Evolutionary conservation across 345 rosid genomes (phyloP).

Genomic region (Cardamine resedifolia): DNA sequence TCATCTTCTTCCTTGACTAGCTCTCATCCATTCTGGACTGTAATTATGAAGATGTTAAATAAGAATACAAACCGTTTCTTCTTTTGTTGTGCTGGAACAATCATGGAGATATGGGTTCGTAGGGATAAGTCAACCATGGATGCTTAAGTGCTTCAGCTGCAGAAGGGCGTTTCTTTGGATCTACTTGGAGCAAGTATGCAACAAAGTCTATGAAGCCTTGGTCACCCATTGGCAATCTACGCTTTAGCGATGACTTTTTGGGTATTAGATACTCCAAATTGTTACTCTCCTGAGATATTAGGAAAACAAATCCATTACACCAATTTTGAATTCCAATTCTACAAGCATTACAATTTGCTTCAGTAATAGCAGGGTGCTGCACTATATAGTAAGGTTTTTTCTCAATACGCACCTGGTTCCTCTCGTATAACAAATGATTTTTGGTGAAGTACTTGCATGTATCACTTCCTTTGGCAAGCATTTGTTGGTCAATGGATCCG

Average conservation of each 20-base stretch:
- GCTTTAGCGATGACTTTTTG: slow-evolving; percentile 84
- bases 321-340: neutral
- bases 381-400: neutral
- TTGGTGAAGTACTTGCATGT: slow-evolving; percentile 88
- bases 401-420: slow-evolving; percentile 67
- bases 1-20: slow-evolving; percentile 25
- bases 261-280: slow-evolving; percentile 88
- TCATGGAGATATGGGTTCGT: slow-evolving; percentile 92
- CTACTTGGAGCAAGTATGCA: slow-evolving; percentile 76
- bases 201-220: slow-evolving; percentile 94
- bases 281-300: slow-evolving; percentile 65
- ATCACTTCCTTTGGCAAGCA: slow-evolving; percentile 91
- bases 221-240: slow-evolving; percentile 95
- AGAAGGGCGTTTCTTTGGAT: slow-evolving; percentile 92
- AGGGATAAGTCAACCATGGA: slow-evolving; percentile 87
- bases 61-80: slow-evolving; percentile 7
- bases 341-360: neutral
- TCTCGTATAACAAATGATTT: slow-evolving; percentile 89
- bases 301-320: slow-evolving; percentile 5
- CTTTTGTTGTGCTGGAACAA: neutral
- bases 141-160: slow-evolving; percentile 89
- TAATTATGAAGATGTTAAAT: slow-evolving; percentile 8
- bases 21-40: slow-evolving; percentile 18
- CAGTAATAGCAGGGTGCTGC: slow-evolving; percentile 6
- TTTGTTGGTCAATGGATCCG: slow-evolving; percentile 65